Base-by-base conservation (phyloP, 306 rosid genomes). In the Vigna mungo region DNA sequence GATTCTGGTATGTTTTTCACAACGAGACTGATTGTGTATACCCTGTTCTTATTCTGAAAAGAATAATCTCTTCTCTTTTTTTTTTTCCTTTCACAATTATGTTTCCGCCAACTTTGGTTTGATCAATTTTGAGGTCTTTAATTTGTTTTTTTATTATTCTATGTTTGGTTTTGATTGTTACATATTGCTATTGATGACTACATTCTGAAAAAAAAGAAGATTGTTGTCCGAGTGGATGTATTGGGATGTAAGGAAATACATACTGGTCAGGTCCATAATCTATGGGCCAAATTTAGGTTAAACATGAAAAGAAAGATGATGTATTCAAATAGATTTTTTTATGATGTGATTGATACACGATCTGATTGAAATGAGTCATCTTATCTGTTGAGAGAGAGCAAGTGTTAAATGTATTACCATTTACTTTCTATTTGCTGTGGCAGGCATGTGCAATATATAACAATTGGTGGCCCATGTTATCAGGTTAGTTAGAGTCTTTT, bases 401-500 rank as follows among this genome's bases (percentile, higher is more conserved):
- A 67, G 72, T 75, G 61, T 68, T 55, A 9, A 68, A 12, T 32
- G 7, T 20, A 34, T 63, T 51, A 54, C 21, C 25, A 2, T 60
- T 66, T 76, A 52, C 66, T 18, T 61, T 74, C 56, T 77, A 55
- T 77, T 75, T 66, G 20, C 46, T 77, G 61, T 75, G 82, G 80
- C 89, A 95, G 99, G 98, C 98, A 60, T 96, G 99, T 78, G 98
- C 90, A 59, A 79, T 95, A 83, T 95, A 91, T 88, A 89, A 80
- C 87, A 95, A 95, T 80, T 95, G 99, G 99, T 95, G 97, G 97
- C 99, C 98, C 30, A 85, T 95, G 99, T 74, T 96, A 79, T 84
- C 98, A 81, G 99, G 98, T 96, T 78, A 85, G 80, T 76, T 55
- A 46, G 36, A 55, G 60, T 66, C 37, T 58, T 59, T 48, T 73